Conservation (phyloP, 1,139 yeast genomes). For the Geotrichum aggregatum region DNA sequence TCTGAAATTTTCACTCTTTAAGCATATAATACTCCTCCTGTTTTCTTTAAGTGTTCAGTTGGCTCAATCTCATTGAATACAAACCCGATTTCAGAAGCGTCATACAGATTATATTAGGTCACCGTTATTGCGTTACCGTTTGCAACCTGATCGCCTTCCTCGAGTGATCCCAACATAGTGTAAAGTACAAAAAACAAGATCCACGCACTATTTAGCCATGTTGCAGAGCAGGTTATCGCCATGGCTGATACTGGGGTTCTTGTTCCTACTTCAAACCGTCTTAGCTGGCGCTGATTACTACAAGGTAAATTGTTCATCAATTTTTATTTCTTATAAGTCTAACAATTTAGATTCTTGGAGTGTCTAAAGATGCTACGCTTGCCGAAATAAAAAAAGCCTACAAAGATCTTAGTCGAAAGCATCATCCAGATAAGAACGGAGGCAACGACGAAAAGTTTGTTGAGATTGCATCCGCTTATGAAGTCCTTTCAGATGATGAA, state of each 20-base stretch:
- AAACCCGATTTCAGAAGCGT: too few species aligned
- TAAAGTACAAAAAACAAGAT: background rate
- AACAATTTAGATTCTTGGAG: constrained; percentile 51
- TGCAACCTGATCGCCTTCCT: too few species aligned
- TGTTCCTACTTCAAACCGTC: constrained; percentile 21
- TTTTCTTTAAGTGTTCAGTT: too few species aligned
- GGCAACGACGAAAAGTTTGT: constrained; percentile 81
- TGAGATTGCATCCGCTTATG: constrained; percentile 92
- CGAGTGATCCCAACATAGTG: background rate
- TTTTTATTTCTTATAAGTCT: constrained; percentile 2
- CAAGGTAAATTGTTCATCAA: constrained; percentile 25
- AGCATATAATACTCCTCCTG: background rate
- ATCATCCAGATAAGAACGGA: constrained; percentile 92
- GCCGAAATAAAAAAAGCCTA: constrained; percentile 85
- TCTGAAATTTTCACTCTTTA: background rate
- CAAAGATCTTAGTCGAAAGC: constrained; percentile 74
- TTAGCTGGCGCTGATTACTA: constrained; percentile 32
- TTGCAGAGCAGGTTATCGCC: constrained; percentile 9
- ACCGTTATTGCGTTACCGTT: too few species aligned
- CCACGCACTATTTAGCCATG: background rate
- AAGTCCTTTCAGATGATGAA: constrained; percentile 70
- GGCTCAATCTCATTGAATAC: too few species aligned
- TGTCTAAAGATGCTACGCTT: constrained; percentile 63
- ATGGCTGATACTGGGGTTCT: constrained; percentile 19
- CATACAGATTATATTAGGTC: too few species aligned